Base-by-base conservation (phyloP, 2,329 filamentous ascomycete genomes). In the Whalleya microplaca region DNA sequence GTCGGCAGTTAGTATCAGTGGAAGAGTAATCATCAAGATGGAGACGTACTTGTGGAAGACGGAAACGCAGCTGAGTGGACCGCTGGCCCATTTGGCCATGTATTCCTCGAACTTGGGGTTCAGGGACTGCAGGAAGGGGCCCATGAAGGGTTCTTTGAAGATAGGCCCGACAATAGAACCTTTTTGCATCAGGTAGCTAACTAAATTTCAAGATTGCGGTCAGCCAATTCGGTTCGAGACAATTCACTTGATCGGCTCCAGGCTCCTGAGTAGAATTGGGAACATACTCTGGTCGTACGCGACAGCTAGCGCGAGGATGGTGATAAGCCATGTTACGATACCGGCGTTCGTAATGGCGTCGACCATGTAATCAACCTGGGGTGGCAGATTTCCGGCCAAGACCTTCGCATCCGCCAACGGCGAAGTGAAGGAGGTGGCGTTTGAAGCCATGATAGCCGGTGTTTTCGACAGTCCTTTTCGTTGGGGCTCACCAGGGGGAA, bases 61-160 rank as follows among this genome's bases (percentile, higher is more conserved):
- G 2, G 93, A 97, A 60, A 99, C 95, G 72, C 95, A 99, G 81
- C 93, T 97, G 66, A 99, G 81, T 46, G 91, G 88, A 45, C 91
- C 95, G 71, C 92, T 96, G 68, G 83, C 75, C 95, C 95, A 99
- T 82, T 98, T 97, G 59, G 83, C 88, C 73, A 93, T 84, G 79
- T 99, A 99, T 70, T 93, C 85, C 59, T 89, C 86, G 73, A 97
- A 98, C 70, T 94, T 91, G 55, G 95, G 95, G 74, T 96, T 88
- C 68, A 98, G 81, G 23, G 92, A 96, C 71, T 97, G 81, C 55
- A 98, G 82, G 76, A 99, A 98, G 4, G 95, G 94, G n/a, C 95
- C 95, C 73, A 98, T 92, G 71, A 95, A 94, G 42, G 91, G 91
- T 56, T 88, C 80, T 76, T 95, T 95, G 81, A 84, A 89, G 44